These are phyloP conservation scores for Sporothrix dimorphospora DNA, from an alignment of 2,329 filamentous ascomycete genomes.

Conservation along the genomic window DNA sequence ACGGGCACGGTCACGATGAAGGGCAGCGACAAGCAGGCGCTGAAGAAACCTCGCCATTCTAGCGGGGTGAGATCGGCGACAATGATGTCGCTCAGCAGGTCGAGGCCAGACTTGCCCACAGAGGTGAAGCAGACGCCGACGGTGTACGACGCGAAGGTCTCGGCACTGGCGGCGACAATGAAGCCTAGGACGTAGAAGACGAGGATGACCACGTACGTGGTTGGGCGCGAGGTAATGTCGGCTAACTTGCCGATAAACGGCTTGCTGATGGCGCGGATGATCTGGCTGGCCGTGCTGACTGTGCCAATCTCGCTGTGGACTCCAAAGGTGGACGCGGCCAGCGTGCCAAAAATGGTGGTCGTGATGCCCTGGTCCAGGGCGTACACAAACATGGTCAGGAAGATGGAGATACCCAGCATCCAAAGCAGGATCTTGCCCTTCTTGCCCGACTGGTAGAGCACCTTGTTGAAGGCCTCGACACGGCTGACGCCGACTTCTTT, in stretches of 20 bases:
- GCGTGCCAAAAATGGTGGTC: slow-evolving; percentile 40
- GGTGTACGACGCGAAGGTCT: slow-evolving; percentile 42
- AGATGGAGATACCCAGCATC: slow-evolving; percentile 45
- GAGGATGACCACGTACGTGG: slow-evolving; percentile 46
- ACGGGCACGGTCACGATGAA: slow-evolving; percentile 45
- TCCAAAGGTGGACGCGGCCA: slow-evolving; percentile 43
- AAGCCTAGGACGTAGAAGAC: slow-evolving; percentile 45
- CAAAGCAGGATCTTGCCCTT: slow-evolving; percentile 41
- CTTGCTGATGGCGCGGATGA: slow-evolving; percentile 46
- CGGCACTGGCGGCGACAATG: slow-evolving; percentile 42
- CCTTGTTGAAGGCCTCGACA: slow-evolving; percentile 47
- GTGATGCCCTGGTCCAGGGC: slow-evolving; percentile 46
- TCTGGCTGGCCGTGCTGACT: slow-evolving; percentile 42
- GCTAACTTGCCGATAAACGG: slow-evolving; percentile 46
- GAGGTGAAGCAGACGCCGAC: slow-evolving; percentile 45
- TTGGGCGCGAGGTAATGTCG: slow-evolving; percentile 45
- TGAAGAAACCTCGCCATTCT: slow-evolving; percentile 45
- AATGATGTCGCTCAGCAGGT: slow-evolving; percentile 45
- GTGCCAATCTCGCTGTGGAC: slow-evolving; percentile 41
- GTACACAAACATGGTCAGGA: slow-evolving; percentile 44
- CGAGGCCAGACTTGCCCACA: slow-evolving; percentile 45
- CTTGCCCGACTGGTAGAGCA: slow-evolving; percentile 44
- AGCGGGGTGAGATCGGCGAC: slow-evolving; percentile 44
- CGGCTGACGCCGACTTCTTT: slow-evolving; percentile 39
- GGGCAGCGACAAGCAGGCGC: slow-evolving; percentile 37